A percentile compares a stretch with the other conserved stretches of the same genome.
Evolutionary conservation across 2,329 filamentous ascomycete species (phyloP).

Genomic region (Trichoderma gracile): DNA sequence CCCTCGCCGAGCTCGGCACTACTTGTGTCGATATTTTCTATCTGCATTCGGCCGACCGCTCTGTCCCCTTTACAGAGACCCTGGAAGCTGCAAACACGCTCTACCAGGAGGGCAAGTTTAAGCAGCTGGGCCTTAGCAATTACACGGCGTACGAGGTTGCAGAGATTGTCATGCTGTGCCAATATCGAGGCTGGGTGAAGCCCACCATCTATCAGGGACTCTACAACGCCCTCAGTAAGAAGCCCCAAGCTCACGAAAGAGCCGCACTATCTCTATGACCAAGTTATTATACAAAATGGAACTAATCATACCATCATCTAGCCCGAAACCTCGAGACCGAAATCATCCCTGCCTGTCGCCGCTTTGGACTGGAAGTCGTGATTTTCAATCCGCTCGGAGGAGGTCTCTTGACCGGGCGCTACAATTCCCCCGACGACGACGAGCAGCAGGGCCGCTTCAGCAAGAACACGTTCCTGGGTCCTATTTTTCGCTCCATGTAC

Average conservation of each 20-base stretch:
- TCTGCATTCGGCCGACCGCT: constrained; percentile 20
- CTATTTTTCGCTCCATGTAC: constrained; percentile 45
- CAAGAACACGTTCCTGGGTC: constrained; percentile 3
- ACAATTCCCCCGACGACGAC: not conserved
- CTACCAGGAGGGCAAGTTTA: constrained; percentile 63
- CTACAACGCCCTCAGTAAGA: constrained; percentile 67
- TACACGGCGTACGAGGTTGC: constrained; percentile 80
- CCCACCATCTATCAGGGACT: constrained; percentile 79
- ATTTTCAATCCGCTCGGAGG: constrained; percentile 17
- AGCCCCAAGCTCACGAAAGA: not conserved
- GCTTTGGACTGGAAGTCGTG: constrained; percentile 20
- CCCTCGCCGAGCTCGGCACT: not conserved
- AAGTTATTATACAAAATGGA: too few relatives aligned
- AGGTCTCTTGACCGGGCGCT: constrained; percentile 14
- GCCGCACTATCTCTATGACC: not conserved
- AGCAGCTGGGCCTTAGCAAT: constrained; percentile 72
- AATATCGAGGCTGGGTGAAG: constrained; percentile 70
- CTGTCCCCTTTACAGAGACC: constrained; percentile 14
- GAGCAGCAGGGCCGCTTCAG: constrained; percentile 4
- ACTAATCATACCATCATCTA: not conserved
- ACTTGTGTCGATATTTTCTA: constrained; percentile 19
- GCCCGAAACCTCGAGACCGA: constrained; percentile 67
- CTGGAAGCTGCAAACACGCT: constrained; percentile 12
- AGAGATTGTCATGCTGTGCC: constrained; percentile 72
- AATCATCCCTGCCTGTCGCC: constrained; percentile 56